Conservation (phyloP, 306 rosid genomes). For the Sphenostylis stenocarpa region DNA sequence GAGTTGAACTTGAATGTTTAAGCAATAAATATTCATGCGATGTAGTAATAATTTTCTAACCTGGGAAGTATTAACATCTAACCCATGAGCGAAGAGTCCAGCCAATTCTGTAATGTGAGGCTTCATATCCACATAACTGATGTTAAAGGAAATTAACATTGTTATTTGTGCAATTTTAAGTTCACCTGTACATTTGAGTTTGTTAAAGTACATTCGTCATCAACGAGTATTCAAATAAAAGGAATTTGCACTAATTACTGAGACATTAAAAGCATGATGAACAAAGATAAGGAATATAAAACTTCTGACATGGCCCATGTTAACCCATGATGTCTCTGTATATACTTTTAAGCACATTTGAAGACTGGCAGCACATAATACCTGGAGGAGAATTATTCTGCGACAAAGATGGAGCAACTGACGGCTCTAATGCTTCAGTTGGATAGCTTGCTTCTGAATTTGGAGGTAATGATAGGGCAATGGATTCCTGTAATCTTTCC, state of each 20-base stretch:
- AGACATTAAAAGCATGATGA: constrained; percentile 22
- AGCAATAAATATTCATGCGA: neutral
- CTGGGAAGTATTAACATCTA: constrained; percentile 78
- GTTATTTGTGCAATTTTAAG: constrained; percentile 57
- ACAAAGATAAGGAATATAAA: constrained; percentile 8
- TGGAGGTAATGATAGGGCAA: constrained; percentile 52
- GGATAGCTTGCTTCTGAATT: constrained; percentile 43
- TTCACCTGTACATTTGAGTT: constrained; percentile 53
- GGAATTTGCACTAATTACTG: constrained; percentile 14
- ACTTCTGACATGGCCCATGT: constrained; percentile 29
- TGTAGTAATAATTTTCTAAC: constrained; percentile 45
- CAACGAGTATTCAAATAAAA: neutral
- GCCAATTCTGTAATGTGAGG: constrained; percentile 67
- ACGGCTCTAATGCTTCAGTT: constrained; percentile 44
- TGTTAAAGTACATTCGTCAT: constrained; percentile 17
- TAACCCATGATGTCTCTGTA: constrained; percentile 3
- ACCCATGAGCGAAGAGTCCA: constrained; percentile 68
- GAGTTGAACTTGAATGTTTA: neutral
- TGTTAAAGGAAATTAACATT: constrained; percentile 65
- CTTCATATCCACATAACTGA: constrained; percentile 63
- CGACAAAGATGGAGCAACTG: constrained; percentile 55
- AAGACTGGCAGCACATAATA: constrained; percentile 29
- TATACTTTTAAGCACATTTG: neutral
- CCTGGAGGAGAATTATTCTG: constrained; percentile 53
- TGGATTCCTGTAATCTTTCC: constrained; percentile 67